phyloP scores from a whole-genome alignment of 2,329 filamentous ascomycete genomes.

The Penicillium sp. region DNA sequence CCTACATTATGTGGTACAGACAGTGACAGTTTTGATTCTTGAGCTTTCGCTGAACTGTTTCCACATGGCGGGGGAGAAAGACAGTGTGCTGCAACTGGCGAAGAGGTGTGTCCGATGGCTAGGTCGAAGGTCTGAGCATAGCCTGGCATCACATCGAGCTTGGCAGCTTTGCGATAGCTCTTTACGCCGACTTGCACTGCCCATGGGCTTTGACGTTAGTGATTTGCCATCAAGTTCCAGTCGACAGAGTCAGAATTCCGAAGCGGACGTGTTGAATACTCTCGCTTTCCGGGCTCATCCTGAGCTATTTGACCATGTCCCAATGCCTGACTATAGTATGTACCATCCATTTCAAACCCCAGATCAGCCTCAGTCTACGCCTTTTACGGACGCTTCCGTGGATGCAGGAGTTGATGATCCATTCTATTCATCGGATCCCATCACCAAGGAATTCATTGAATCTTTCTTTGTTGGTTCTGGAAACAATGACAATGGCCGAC shows the following conservation, averaged over 20 bases:
- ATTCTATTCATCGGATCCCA: too few species aligned
- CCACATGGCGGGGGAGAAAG: conserved; percentile 35
- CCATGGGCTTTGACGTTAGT: conserved; percentile 15
- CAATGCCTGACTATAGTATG: not conserved
- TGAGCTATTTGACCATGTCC: not conserved
- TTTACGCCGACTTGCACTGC: conserved; percentile 20
- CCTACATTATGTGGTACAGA: conserved; percentile 43
- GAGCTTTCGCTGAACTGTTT: conserved; percentile 37
- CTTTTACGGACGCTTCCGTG: not conserved
- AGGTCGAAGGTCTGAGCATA: conserved; percentile 29
- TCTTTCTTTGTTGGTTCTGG: too few species aligned
- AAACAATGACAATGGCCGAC: too few species aligned
- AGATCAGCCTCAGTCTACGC: not conserved
- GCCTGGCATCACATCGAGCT: conserved; percentile 31
- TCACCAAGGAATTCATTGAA: too few species aligned
- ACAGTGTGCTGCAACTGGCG: conserved; percentile 26
- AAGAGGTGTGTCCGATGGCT: conserved; percentile 42
- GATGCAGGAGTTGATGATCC: not conserved
- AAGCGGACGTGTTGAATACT: not conserved
- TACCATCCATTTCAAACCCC: not conserved
- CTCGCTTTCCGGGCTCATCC: not conserved
- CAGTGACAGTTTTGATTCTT: conserved; percentile 37
- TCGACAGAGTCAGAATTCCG: not conserved
- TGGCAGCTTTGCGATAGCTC: conserved; percentile 32
- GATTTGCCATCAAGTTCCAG: conserved; percentile 2